Evolutionary conservation across 305 asterid genomes (phyloP).

Genomic region (Fraxinus dipetala): DNA sequence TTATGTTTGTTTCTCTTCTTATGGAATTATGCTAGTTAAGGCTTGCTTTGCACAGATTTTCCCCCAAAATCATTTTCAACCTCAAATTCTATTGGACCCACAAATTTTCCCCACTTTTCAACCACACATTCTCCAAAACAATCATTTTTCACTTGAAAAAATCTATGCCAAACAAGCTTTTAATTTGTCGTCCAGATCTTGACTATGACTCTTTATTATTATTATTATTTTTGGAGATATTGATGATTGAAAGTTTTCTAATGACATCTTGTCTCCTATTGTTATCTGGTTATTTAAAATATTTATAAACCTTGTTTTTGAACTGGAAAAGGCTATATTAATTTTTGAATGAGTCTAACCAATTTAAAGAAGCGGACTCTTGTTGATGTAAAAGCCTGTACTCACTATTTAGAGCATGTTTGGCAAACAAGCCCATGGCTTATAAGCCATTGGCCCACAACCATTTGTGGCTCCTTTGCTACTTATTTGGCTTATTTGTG

Average conservation of each 20-base stretch:
- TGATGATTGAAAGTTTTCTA: background rate
- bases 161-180: background rate
- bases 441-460: background rate
- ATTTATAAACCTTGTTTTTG: background rate
- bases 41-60: background rate
- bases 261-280: background rate
- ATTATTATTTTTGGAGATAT: background rate
- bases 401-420: background rate
- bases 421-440: background rate
- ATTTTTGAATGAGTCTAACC: slow-evolving; percentile 1
- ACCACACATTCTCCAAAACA: no score
- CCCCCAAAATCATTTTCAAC: background rate
- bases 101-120: no score
- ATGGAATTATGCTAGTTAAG: background rate
- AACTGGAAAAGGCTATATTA: background rate
- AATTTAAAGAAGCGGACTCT: background rate
- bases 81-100: background rate
- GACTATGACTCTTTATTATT: background rate
- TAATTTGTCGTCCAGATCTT: background rate
- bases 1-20: background rate
- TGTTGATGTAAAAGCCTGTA: background rate
- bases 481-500: background rate
- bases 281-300: background rate
- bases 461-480: background rate
- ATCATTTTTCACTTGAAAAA: background rate